phyloP scores from a whole-genome alignment of 2,329 filamentous ascomycete genomes.

The Fusarium setosum region DNA sequence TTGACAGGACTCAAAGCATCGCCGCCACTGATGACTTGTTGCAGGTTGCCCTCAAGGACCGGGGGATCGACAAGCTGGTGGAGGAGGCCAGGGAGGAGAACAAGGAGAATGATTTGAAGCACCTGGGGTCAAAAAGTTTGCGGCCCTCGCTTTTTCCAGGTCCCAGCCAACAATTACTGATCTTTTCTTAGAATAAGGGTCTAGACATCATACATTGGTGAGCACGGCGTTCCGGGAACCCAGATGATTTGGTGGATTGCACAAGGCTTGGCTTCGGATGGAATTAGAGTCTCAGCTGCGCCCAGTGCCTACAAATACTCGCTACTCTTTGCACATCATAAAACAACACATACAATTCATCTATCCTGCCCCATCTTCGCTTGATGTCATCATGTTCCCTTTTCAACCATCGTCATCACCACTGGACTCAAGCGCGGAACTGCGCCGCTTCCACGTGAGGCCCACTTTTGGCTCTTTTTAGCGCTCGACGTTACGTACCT shows the following conservation, averaged over 20 bases:
- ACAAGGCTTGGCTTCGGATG: not conserved
- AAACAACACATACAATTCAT: not conserved
- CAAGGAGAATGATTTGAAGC: constrained; percentile 80
- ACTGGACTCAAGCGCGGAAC: constrained; percentile 19
- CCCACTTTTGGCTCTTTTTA: constrained; percentile 32
- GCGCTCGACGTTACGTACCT: constrained; percentile 24
- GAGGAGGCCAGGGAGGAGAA: constrained; percentile 91
- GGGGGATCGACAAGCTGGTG: constrained; percentile 92
- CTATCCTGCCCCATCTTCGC: not conserved
- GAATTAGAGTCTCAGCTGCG: not conserved
- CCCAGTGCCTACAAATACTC: not conserved
- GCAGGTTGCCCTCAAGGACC: constrained; percentile 78
- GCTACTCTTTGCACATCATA: not conserved
- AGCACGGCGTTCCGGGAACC: constrained; percentile 20
- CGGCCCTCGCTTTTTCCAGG: not conserved
- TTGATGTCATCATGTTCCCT: not conserved
- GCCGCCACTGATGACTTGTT: not conserved
- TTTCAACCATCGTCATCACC: constrained; percentile 18
- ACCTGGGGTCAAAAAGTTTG: constrained; percentile 57
- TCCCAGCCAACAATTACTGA: not conserved
- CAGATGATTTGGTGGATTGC: not conserved
- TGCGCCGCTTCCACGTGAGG: constrained; percentile 33
- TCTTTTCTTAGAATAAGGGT: constrained; percentile 19
- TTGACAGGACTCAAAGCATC: not conserved
- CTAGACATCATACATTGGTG: not conserved